Base-by-base conservation (phyloP, 805 yeast genomes). In the Lachancea fermentati region DNA sequence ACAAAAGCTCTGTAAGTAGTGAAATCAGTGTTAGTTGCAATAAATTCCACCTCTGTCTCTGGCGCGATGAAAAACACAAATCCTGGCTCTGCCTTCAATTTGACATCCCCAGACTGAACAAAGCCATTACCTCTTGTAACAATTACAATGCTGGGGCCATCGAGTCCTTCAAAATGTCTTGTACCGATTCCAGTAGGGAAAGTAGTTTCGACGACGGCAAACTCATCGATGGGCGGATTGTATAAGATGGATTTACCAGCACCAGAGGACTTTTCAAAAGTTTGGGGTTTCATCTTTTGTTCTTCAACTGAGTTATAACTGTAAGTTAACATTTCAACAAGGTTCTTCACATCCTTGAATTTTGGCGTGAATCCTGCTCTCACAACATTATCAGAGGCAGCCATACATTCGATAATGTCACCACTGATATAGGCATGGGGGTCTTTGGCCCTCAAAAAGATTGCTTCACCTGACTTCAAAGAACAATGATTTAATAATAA, bases 341-440 rank as follows among this genome's bases (percentile, higher is more conserved):
- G 76, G 55, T 84, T 87, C 44, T 79, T 66, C 45, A 93, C 97
- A 64, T 93, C 99, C 68, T 91, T 93, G 71, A 91, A 93, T 65
- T 93, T 93, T 47, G 99, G 98, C n/a, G 99, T 93, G 72, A 93
- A 93, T 11, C 98, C 99, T 3, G 97, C 95, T 64, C 99, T 79
- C 36, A 93, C 97, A 43, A 93, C 99, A 57, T 93, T 93, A 64
- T 93, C 99, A 30, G 94, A 82, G 6, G 98, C 97, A 32, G 98
- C 98, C 99, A 93, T 93, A 71, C 98, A 93, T 71, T 93, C 99
- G 58, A 93, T 89, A 52, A 93, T 93, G 64, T 93, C 97, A 50
- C 99, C 99, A 41, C 82, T 75, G 46, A 93, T 91, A 66, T 93
- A 93, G 25, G 98, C 98, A 65, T 93, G 99, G 18, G 97, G 97